Base-by-base conservation (phyloP, 495 filamentous ascomycete species). In the Cercophora samala region DNA sequence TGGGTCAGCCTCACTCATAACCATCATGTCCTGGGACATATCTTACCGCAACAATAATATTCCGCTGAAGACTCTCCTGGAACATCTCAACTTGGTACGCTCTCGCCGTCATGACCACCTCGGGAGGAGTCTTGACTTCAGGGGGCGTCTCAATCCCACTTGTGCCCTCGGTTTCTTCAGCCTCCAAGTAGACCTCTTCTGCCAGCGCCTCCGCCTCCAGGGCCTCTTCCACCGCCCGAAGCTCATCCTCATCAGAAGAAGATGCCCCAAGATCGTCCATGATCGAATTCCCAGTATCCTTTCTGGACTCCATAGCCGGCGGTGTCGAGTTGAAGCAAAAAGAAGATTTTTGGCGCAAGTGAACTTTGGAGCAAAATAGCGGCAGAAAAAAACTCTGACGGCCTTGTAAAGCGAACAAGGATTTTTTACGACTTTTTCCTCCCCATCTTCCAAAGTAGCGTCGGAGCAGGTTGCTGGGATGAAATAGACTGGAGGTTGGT, bases 31-130 rank as follows among this genome's bases (percentile, higher is more conserved):
- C 26, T 18, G 4, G 4, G 24, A 5, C n/a, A n/a, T 23, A 51
- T 60, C 86, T 26, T 81, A 93, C 92, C 17, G 88, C 88, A 63
- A 97, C 90, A 69, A 98, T 94, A 65, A 92, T 89, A 75, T 97
- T 97, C 64, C 84, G 77, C 63, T 84, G 84, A 72, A 95, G 76
- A 73, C 92, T 95, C 70, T 89, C 87, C 68, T 93, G 87, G 21
- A 96, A 83, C 93, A 98, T 97, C 80, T 98, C 94, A 46, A 87
- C 73, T 78, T 98, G 94, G 72, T 97, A 98, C 4, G 84, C 85
- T 22, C 93, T 87, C 2, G 91, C 73, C 18, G 74, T 71, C 69
- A 82, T 79, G 51, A 74, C 64, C 15, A 60, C 8, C 70, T 63
- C 62, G 66, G 61, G 29, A 37, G 25, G 53, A 5, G 65, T 56